Conservation (phyloP, 2,329 filamentous ascomycete species). For the Colletotrichum higginsianum region DNA sequence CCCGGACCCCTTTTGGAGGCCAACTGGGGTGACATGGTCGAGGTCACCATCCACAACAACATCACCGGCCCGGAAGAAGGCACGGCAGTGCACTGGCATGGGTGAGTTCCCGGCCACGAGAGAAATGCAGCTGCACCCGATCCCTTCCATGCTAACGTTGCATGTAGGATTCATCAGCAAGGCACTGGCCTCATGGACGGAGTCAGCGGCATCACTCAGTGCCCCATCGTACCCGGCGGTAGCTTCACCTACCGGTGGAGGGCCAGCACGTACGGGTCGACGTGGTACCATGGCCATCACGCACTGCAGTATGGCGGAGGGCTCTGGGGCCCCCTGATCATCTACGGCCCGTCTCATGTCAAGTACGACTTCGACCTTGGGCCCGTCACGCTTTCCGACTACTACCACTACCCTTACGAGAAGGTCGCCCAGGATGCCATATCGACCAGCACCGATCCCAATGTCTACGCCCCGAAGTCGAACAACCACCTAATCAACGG, state of each 20-base stretch:
- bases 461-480: constrained; percentile 54
- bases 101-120: constrained; percentile 4
- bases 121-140: neutral
- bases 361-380: constrained; percentile 73
- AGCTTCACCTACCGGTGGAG: constrained; percentile 70
- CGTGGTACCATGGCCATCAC: constrained; percentile 75
- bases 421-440: constrained; percentile 62
- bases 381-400: constrained; percentile 69
- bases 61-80: constrained; percentile 39
- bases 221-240: constrained; percentile 65
- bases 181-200: constrained; percentile 61
- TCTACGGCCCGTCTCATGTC: constrained; percentile 67
- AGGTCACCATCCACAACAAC: constrained; percentile 37
- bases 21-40: constrained; percentile 37
- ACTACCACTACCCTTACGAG: constrained; percentile 67
- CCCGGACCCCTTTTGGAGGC: constrained; percentile 34
- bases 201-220: constrained; percentile 64
- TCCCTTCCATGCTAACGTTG: neutral
- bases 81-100: constrained; percentile 40
- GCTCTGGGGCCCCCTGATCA: constrained; percentile 70
- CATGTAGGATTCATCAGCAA: constrained; percentile 31
- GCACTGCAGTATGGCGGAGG: constrained; percentile 66
- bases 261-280: constrained; percentile 67
- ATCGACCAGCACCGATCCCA: constrained; percentile 58
- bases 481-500: constrained; percentile 61